phyloP scores from a whole-genome alignment of 768 basidiomycete species.

The Calocybe indica region DNA sequence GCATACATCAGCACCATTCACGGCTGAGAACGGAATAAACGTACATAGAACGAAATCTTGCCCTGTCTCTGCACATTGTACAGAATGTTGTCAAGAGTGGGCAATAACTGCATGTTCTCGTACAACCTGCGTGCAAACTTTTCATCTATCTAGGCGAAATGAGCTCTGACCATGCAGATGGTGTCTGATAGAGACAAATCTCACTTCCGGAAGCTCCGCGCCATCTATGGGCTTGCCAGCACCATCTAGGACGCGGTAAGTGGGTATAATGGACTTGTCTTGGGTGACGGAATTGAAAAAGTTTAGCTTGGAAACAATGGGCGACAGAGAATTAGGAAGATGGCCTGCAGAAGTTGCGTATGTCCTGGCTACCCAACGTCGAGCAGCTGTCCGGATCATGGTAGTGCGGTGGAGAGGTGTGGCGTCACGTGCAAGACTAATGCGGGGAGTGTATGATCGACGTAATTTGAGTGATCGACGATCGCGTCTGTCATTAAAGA shows the following conservation, averaged over 20 bases:
- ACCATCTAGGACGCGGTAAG: constrained; percentile 82
- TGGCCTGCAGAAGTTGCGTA: constrained; percentile 16
- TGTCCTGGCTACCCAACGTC: constrained; percentile 10
- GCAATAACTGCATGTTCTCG: constrained; percentile 74
- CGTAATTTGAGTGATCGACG: constrained; percentile 4
- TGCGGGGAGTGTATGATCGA: constrained; percentile 1
- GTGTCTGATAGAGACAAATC: constrained; percentile 8
- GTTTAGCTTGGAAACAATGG: constrained; percentile 61
- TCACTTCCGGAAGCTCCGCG: constrained; percentile 70
- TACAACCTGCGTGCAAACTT: constrained; percentile 67
- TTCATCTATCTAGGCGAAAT: constrained; percentile 50
- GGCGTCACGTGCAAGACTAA: constrained; percentile 14
- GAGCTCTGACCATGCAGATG: not conserved
- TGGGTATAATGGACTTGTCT: constrained; percentile 65
- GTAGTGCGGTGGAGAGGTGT: constrained; percentile 10
- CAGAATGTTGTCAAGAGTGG: constrained; percentile 80
- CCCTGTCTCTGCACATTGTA: constrained; percentile 94
- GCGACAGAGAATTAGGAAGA: constrained; percentile 43
- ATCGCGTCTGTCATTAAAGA: too few species aligned
- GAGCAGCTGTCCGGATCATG: constrained; percentile 21
- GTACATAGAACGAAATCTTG: constrained; percentile 85
- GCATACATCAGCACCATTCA: constrained; percentile 1
- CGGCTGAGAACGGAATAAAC: not conserved
- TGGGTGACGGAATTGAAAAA: constrained; percentile 78
- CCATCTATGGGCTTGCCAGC: constrained; percentile 68